Evolutionary conservation across 352 stramenopile species (phyloP), one percentile per base, ranked within the genome.

Genomic region (Nothophytophthora sp.): DNA sequence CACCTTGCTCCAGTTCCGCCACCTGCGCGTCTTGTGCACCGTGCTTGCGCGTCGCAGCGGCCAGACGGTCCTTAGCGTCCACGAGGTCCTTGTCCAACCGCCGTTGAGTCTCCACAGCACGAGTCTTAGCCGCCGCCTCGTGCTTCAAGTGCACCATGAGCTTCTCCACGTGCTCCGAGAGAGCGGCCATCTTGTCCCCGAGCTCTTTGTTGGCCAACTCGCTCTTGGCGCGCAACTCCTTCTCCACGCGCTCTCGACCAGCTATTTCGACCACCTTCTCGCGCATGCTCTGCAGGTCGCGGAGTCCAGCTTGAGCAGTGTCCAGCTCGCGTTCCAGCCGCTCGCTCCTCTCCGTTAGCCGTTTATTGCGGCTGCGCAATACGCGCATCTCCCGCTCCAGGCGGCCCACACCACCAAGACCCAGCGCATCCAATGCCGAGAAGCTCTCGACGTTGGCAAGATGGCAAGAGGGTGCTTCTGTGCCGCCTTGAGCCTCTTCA

Each of bases 111-210:
- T 95, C 76, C n/a, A 89, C 61, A 6, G 83, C 82, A 20, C 86
- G 85, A 2, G 89, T 87, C 63, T 99, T 99, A n/a, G 84, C 79
- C 4, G 91, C 91, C 8, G 89, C 94, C 59, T 99, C 94, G 63
- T 98, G 92, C 67, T 98, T 98, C 9, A 98, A 55, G 56, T 98
- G 95, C 7, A 98, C 72, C 92, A 98, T 98, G 19, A 99, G 73
- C 69, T 98, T 99, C 60, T 98, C 94, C 19, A 98, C 97, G 59
- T 99, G 95, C 50, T 98, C 91, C 23, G 85, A 92, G n/a, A 98
- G 64, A 38, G 80, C 89, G 9, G 86, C 72, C 24, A 98, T 82
- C 69, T 98, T 96, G 27, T 96, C 86, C 5, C 74, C 76, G 3
- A 80, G 56, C 25, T 89, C 73, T 27, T 81, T 85, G 24, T 79